These are phyloP conservation scores for Dittrichia graveolens DNA, from an alignment of 129 eudicot genomes.

Conservation along the genomic window DNA sequence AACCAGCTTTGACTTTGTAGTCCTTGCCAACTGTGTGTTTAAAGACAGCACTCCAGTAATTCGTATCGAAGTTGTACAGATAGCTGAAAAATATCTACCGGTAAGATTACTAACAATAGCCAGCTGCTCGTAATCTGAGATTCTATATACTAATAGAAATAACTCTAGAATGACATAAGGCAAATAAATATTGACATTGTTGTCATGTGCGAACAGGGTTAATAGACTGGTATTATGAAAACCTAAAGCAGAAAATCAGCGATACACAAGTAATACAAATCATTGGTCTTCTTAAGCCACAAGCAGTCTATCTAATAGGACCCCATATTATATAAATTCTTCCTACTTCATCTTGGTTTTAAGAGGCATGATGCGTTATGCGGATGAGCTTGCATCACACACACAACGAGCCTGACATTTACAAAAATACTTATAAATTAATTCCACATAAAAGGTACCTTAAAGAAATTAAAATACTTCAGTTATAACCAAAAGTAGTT, in stretches of 20 bases:
- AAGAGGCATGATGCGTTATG: no score
- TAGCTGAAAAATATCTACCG: slow-evolving; percentile 52
- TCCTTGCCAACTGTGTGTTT: slow-evolving; percentile 85
- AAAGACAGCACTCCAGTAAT: slow-evolving; percentile 79
- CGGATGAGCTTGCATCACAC: no score
- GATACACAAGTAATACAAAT: slow-evolving; percentile 1
- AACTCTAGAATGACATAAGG: not conserved
- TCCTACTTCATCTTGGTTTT: no score
- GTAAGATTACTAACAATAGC: slow-evolving; percentile 22
- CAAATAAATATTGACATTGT: not conserved
- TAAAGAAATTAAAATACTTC: no score
- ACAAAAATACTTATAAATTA: no score
- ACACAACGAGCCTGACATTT: no score
- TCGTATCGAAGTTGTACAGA: slow-evolving; percentile 70
- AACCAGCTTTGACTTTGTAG: slow-evolving; percentile 91
- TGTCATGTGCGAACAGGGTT: slow-evolving; percentile 22
- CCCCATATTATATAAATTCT: no score
- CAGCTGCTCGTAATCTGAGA: not conserved
- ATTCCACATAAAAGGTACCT: no score
- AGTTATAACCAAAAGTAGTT: no score
- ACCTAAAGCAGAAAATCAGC: not conserved
- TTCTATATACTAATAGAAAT: not conserved
- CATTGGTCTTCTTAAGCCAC: slow-evolving; percentile 9
- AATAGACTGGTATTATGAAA: slow-evolving; percentile 5
- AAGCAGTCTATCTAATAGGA: slow-evolving; percentile 9